Evolutionary conservation across 352 stramenopile genomes (phyloP).

Genomic region (Pythium rishiriense): DNA sequence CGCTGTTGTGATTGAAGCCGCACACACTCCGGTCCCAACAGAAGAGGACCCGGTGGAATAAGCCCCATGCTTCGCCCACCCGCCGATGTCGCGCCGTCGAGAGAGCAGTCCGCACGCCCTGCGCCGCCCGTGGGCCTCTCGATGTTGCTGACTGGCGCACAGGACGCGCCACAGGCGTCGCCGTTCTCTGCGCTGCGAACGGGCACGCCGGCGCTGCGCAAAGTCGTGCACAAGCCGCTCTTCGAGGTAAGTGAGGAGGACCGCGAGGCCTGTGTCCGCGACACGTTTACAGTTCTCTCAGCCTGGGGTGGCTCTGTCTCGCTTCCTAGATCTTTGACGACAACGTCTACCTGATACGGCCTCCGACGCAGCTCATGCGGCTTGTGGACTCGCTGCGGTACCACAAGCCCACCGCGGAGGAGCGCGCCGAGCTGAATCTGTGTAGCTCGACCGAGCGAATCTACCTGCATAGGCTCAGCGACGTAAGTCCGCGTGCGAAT

Average conservation of each 20-base stretch:
- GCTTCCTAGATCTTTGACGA: conserved; percentile 84
- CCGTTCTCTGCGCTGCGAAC: conserved; percentile 18
- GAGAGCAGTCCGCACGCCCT: conserved; percentile 5
- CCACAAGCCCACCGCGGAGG: conserved; percentile 76
- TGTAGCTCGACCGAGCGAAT: conserved; percentile 72
- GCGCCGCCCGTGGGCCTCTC: conserved; percentile 16
- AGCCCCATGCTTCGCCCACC: neutral
- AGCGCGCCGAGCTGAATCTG: conserved; percentile 69
- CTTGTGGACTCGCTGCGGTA: conserved; percentile 84
- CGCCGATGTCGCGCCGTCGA: conserved; percentile 10
- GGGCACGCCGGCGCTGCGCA: conserved; percentile 47
- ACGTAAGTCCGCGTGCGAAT: conserved; percentile 45
- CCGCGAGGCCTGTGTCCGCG: neutral
- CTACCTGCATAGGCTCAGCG: conserved; percentile 71
- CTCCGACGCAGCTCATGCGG: conserved; percentile 79
- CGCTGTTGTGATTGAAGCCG: conserved; percentile 21
- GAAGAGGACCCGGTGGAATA: neutral
- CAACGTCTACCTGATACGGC: conserved; percentile 61
- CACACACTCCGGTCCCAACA: neutral
- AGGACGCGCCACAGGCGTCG: neutral
- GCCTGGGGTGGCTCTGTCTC: too few relatives aligned
- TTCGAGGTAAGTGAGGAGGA: conserved; percentile 47
- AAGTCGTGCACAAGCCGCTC: conserved; percentile 65
- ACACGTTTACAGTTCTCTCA: too few relatives aligned
- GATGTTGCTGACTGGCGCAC: conserved; percentile 1